Percentiles rank a stretch among this genome's conserved stretches.
Conservation (phyloP, 108 stramenopile species). For the Fistulifera pelliculosa region DNA sequence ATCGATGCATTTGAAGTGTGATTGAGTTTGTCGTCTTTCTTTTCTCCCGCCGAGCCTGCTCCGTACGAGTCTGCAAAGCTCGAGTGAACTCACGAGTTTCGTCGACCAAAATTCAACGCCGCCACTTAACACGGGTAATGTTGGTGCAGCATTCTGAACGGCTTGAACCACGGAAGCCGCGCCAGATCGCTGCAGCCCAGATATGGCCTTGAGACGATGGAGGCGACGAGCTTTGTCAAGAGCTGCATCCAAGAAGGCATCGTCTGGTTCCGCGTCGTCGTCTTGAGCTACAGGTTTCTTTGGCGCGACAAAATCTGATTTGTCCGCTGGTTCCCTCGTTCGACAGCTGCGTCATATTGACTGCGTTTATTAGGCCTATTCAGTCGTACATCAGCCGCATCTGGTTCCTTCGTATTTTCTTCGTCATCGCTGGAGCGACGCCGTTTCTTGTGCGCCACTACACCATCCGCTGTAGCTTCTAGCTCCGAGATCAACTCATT, state of each 20-base stretch:
- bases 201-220: constrained; percentile 57
- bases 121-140: neutral
- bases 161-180: constrained; percentile 65
- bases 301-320: neutral
- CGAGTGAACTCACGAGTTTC: constrained; percentile 81
- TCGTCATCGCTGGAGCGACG: constrained; percentile 5
- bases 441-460: constrained; percentile 2
- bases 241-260: constrained; percentile 81
- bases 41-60: constrained; percentile 42
- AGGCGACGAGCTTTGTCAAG: constrained; percentile 81
- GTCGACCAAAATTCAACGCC: constrained; percentile 62
- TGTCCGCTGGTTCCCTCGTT: constrained; percentile 17
- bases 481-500: constrained; percentile 5
- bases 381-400: too few relatives aligned
- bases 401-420: neutral
- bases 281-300: constrained; percentile 10
- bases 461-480: neutral
- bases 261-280: constrained; percentile 66
- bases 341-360: constrained; percentile 14
- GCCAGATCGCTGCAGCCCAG: constrained; percentile 17
- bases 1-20: neutral
- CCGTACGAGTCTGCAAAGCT: constrained; percentile 59
- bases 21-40: neutral
- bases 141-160: constrained; percentile 25
- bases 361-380: too few relatives aligned